These are phyloP conservation scores for Gonapodya sp. DNA, from an alignment of 192 early-diverging fungal genomes.

Conservation along the genomic window DNA sequence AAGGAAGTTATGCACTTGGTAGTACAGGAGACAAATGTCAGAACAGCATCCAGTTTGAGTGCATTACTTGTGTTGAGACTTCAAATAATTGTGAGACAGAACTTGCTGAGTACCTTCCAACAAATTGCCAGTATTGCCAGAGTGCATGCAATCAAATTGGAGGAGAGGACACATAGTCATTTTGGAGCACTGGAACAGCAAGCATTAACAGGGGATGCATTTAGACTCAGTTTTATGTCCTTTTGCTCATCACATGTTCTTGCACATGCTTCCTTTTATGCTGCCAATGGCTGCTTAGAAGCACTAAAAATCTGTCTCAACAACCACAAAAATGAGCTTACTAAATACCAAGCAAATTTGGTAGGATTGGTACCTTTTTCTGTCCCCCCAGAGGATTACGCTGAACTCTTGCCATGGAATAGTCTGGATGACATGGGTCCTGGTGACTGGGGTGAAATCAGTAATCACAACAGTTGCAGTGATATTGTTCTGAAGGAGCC, in stretches of 20 bases:
- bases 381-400: neutral
- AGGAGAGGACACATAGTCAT: no score
- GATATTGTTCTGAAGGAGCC: slow-evolving; percentile 1
- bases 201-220: neutral
- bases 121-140: neutral
- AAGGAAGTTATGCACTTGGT: neutral
- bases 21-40: neutral
- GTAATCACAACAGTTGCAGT: no score
- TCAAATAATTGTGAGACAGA: neutral
- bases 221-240: neutral
- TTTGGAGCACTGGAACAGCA: no score
- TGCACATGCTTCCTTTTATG: neutral
- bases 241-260: neutral
- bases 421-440: neutral
- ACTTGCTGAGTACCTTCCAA: neutral
- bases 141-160: no score
- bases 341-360: neutral
- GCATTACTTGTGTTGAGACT: neutral
- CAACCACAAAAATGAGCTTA: neutral
- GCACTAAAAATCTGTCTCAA: neutral
- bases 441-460: neutral
- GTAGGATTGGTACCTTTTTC: neutral
- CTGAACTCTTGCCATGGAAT: neutral
- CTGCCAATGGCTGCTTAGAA: neutral
- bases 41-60: neutral